These are phyloP conservation scores for Calonectria hongkongensis DNA, from an alignment of 2,329 filamentous ascomycete genomes.

Conservation along the genomic window DNA sequence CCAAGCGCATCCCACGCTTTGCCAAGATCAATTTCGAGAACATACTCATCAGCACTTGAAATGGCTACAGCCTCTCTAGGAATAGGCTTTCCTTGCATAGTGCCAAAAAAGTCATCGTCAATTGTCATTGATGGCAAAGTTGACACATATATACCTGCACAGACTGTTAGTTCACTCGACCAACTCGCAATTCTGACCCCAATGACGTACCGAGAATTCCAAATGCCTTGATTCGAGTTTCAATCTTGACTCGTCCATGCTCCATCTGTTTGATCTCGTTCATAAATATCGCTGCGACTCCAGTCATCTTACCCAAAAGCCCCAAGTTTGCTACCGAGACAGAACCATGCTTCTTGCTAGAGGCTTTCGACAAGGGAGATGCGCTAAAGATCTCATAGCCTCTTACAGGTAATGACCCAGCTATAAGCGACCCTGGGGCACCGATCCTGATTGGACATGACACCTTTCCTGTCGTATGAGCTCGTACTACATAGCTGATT, in stretches of 20 bases:
- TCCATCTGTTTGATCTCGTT: constrained; percentile 72
- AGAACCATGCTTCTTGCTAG: constrained; percentile 57
- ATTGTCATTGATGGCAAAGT: constrained; percentile 77
- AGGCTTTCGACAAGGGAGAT: constrained; percentile 78
- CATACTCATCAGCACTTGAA: constrained; percentile 69
- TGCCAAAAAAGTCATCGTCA: constrained; percentile 81
- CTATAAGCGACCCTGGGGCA: constrained; percentile 71
- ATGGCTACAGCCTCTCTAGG: constrained; percentile 79
- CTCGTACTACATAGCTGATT: constrained; percentile 81
- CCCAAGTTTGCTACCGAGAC: constrained; percentile 83
- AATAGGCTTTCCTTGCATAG: constrained; percentile 82
- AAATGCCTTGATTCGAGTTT: constrained; percentile 85
- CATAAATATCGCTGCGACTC: constrained; percentile 83
- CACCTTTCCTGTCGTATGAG: constrained; percentile 80
- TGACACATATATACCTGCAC: constrained; percentile 83
- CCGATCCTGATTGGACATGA: constrained; percentile 70
- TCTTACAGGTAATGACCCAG: constrained; percentile 76
- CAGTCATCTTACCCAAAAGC: constrained; percentile 91
- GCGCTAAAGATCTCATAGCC: constrained; percentile 90
- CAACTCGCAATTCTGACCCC: neutral
- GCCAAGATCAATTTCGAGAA: constrained; percentile 86
- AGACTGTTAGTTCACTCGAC: constrained; percentile 1
- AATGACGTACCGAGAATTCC: constrained; percentile 78
- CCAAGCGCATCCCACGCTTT: constrained; percentile 86
- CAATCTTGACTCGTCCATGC: constrained; percentile 78